These are phyloP conservation scores for Globisporangium radiosum DNA, from an alignment of 352 stramenopile species.

Conservation along the genomic window DNA sequence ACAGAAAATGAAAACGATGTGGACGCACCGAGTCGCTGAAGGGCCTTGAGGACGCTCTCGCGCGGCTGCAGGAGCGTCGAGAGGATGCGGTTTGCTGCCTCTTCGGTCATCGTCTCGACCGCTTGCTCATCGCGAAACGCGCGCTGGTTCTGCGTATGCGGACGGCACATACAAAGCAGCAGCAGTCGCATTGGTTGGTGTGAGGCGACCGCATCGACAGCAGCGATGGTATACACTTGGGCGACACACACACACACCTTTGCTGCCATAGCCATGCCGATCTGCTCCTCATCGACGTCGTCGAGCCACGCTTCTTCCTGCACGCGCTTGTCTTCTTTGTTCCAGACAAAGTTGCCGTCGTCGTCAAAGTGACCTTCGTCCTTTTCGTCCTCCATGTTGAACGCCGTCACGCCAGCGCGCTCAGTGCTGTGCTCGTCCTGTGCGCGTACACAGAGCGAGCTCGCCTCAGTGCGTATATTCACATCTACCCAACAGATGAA, in stretches of 20 bases:
- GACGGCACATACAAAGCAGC: background rate
- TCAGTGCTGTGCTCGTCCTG: constrained; percentile 7
- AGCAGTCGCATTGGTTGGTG: background rate
- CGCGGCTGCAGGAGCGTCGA: constrained; percentile 47
- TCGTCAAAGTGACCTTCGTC: constrained; percentile 83
- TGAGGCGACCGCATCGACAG: background rate
- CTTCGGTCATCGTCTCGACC: constrained; percentile 50
- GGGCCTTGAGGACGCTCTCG: constrained; percentile 73
- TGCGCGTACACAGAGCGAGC: too few species aligned
- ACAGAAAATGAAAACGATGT: background rate
- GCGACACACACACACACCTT: constrained; percentile 21
- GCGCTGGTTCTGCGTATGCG: constrained; percentile 25
- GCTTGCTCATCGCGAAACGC: constrained; percentile 50
- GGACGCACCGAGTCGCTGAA: constrained; percentile 50
- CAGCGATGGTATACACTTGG: background rate
- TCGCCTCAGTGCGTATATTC: too few species aligned
- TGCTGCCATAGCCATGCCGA: constrained; percentile 49
- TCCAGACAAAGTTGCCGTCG: constrained; percentile 76
- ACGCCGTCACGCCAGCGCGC: constrained; percentile 54
- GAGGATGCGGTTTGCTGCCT: constrained; percentile 48
- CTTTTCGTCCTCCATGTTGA: constrained; percentile 83
- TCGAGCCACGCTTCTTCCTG: constrained; percentile 84
- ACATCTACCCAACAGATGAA: too few species aligned
- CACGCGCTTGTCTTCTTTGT: constrained; percentile 62
- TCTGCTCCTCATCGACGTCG: constrained; percentile 61